Evolutionary conservation across 2,329 filamentous ascomycete genomes (phyloP).

Genomic region (Penicillium aurantiogriseum): DNA sequence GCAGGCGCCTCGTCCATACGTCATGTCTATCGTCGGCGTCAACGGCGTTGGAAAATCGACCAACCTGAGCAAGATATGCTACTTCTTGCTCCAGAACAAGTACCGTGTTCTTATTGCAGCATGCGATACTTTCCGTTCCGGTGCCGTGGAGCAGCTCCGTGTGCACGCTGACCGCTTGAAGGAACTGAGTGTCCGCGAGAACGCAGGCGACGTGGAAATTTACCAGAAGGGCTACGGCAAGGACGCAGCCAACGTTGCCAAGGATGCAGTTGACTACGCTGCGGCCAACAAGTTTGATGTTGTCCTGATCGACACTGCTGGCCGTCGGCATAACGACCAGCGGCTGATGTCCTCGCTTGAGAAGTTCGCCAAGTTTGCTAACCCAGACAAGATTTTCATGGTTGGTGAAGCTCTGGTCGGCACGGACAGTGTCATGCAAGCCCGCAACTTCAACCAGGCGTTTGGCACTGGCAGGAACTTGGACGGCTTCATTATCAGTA

Average conservation of each 20-base stretch:
- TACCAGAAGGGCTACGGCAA: constrained; percentile 98
- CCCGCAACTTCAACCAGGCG: constrained; percentile 90
- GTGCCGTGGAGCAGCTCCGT: constrained; percentile 92
- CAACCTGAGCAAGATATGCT: constrained; percentile 96
- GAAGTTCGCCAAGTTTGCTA: constrained; percentile 94
- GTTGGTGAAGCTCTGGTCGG: constrained; percentile 90
- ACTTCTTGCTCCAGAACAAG: constrained; percentile 95
- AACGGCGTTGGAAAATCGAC: constrained; percentile 99
- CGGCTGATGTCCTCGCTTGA: constrained; percentile 94
- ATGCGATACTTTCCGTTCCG: constrained; percentile 94
- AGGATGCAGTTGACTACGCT: constrained; percentile 84
- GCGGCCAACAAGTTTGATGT: constrained; percentile 78
- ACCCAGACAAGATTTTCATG: constrained; percentile 98
- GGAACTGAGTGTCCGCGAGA: constrained; percentile 81
- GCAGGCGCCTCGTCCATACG: constrained; percentile 74
- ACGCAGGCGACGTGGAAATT: constrained; percentile 75
- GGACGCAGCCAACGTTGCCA: constrained; percentile 91
- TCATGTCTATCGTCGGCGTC: constrained; percentile 96
- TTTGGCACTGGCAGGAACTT: constrained; percentile 79
- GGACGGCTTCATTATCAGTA: constrained; percentile 97
- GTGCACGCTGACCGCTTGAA: constrained; percentile 93
- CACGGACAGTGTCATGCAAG: constrained; percentile 92
- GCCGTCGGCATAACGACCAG: constrained; percentile 90
- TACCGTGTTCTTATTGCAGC: constrained; percentile 92
- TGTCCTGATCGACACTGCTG: constrained; percentile 94